A percentile compares a stretch with the other conserved stretches of the same genome.
Conservation (phyloP, 345 rosid genomes). For the Viola odorata region DNA sequence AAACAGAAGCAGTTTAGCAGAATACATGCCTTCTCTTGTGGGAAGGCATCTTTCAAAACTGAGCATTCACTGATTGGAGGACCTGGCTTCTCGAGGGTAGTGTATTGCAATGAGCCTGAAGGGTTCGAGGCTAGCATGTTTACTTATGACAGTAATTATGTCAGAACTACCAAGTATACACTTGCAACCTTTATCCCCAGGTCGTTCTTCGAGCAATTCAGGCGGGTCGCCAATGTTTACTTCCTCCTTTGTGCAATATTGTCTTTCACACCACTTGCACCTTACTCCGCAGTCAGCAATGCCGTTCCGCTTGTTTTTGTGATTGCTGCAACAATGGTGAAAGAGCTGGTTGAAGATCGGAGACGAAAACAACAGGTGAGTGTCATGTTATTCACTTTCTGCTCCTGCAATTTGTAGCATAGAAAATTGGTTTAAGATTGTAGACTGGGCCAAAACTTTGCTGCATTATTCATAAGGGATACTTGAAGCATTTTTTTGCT, state of each 20-base stretch:
- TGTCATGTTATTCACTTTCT: constrained; percentile 3
- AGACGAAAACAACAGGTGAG: constrained; percentile 70
- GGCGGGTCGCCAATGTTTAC: constrained; percentile 86
- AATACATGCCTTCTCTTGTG: constrained; percentile 59
- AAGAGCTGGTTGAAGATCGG: constrained; percentile 88
- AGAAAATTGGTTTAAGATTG: not conserved
- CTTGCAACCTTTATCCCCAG: constrained; percentile 71
- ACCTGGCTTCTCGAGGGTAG: constrained; percentile 85
- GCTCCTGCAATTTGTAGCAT: not conserved
- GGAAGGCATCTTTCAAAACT: constrained; percentile 54
- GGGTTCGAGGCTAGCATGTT: constrained; percentile 43
- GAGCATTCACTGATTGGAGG: constrained; percentile 87
- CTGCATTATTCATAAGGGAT: not conserved
- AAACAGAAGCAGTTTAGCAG: constrained; percentile 58
- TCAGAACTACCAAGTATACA: constrained; percentile 80
- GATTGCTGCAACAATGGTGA: constrained; percentile 80
- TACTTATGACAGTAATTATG: constrained; percentile 55
- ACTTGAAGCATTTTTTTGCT: not conserved
- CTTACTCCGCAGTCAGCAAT: constrained; percentile 71
- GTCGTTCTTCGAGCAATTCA: constrained; percentile 86
- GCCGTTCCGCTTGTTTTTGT: constrained; percentile 80
- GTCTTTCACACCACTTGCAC: constrained; percentile 74
- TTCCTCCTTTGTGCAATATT: constrained; percentile 74
- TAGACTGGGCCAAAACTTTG: not conserved
- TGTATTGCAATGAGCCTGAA: constrained; percentile 72